Percentiles rank a stretch among this genome's conserved stretches.
These are phyloP conservation scores for Phaeosphaeria sp. DNA, from an alignment of 2,329 filamentous ascomycete species.

Conservation along the genomic window DNA sequence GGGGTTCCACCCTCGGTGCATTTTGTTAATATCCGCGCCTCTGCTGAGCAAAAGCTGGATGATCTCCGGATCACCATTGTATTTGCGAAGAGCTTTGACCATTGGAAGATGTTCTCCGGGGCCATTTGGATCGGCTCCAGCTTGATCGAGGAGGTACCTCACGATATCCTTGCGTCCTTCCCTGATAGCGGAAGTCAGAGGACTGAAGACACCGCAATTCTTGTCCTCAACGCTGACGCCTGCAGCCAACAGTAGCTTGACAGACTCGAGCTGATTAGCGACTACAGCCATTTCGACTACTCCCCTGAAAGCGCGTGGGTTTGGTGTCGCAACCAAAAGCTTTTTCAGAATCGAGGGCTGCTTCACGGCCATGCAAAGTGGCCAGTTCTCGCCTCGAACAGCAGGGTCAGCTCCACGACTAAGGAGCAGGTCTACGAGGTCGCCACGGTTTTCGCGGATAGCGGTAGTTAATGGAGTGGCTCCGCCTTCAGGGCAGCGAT, in stretches of 20 bases:
- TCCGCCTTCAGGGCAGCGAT: conserved; percentile 60
- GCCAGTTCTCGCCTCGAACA: conserved; percentile 72
- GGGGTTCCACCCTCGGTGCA: conserved; percentile 46
- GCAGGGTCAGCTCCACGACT: conserved; percentile 66
- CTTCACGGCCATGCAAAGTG: conserved; percentile 71
- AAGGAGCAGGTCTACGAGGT: conserved; percentile 66
- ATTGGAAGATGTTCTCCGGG: conserved; percentile 75
- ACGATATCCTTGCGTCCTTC: conserved; percentile 69
- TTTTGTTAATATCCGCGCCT: conserved; percentile 71
- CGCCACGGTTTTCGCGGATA: conserved; percentile 65
- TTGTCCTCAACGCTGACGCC: conserved; percentile 74
- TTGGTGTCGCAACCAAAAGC: conserved; percentile 62
- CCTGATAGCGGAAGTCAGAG: conserved; percentile 70
- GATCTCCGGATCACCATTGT: conserved; percentile 65
- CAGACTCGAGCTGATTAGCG: conserved; percentile 69
- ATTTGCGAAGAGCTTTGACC: conserved; percentile 70
- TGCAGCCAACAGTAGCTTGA: conserved; percentile 69
- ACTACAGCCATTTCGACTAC: conserved; percentile 72
- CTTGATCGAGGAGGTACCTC: conserved; percentile 65
- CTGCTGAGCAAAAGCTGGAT: conserved; percentile 67
- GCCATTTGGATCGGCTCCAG: conserved; percentile 68
- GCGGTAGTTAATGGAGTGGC: conserved; percentile 70
- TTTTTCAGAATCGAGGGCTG: conserved; percentile 66
- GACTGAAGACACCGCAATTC: conserved; percentile 75
- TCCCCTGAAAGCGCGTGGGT: conserved; percentile 69